phyloP scores from a whole-genome alignment of 1,139 yeast genomes.

The Debaryomycetaceae sp. region DNA sequence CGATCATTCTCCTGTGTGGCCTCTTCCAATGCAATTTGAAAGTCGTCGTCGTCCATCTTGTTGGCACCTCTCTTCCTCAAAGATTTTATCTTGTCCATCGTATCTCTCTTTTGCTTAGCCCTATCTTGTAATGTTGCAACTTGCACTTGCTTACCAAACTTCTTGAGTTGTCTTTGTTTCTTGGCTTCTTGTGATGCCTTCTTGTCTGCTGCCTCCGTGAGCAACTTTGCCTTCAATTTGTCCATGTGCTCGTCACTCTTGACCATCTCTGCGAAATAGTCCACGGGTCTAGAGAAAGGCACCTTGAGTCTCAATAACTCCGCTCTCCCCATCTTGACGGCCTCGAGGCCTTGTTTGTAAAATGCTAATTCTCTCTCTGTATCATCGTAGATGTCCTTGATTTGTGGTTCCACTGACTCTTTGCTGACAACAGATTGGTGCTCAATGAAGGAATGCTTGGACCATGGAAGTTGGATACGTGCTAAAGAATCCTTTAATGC shows the following conservation, averaged over 20 bases:
- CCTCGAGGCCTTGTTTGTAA: slow-evolving; percentile 88
- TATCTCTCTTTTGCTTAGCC: slow-evolving; percentile 89
- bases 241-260: slow-evolving; percentile 99
- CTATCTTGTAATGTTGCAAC: slow-evolving; percentile 90
- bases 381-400: slow-evolving; percentile 92
- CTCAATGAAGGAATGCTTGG: slow-evolving; percentile 69
- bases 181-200: slow-evolving; percentile 92
- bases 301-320: slow-evolving; percentile 64
- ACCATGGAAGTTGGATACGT: slow-evolving; percentile 71
- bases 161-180: slow-evolving; percentile 91
- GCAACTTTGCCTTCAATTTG: slow-evolving; percentile 74
- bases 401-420: slow-evolving; percentile 56
- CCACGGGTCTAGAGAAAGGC: slow-evolving; percentile 90
- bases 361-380: slow-evolving; percentile 71
- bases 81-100: slow-evolving; percentile 84
- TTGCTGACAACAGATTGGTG: slow-evolving; percentile 71
- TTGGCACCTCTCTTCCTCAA: slow-evolving; percentile 82
- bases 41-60: slow-evolving; percentile 64
- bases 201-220: slow-evolving; percentile 84
- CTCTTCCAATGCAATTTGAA: slow-evolving; percentile 83
- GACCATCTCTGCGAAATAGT: slow-evolving; percentile 98
- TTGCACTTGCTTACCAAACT: slow-evolving; percentile 97
- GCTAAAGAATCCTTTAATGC: slow-evolving; percentile 68
- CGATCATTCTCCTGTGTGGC: slow-evolving; percentile 51
- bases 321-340: slow-evolving; percentile 71